Percentiles rank a stretch among this genome's conserved stretches.
phyloP scores from a whole-genome alignment of 2,329 filamentous ascomycete species.

The Penicillium sp. region DNA sequence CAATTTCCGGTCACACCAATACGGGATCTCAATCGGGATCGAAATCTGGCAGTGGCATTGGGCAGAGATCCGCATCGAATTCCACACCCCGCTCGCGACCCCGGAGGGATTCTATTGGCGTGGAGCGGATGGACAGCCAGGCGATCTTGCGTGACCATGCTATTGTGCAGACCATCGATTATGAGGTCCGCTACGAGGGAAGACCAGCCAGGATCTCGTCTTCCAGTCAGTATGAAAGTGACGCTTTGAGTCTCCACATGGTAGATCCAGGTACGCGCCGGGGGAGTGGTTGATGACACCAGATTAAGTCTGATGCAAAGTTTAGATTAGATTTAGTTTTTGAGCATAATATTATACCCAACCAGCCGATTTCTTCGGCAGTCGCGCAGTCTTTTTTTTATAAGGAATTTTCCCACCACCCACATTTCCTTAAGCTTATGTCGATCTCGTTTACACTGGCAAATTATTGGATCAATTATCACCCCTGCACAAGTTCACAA shows the following conservation, averaged over 20 bases:
- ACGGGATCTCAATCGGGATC: not conserved
- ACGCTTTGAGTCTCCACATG: not conserved
- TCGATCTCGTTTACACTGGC: not conserved
- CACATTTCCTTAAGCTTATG: not conserved
- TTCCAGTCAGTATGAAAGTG: not conserved
- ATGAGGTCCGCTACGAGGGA: conserved; percentile 3
- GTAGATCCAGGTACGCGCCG: not conserved
- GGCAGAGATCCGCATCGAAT: not conserved
- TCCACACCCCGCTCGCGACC: not conserved
- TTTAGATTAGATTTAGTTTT: not conserved
- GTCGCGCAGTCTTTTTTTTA: not conserved
- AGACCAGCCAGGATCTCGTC: not conserved
- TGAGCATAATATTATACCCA: not conserved
- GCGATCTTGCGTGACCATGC: not conserved
- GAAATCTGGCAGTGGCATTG: not conserved
- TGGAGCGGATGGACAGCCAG: not conserved
- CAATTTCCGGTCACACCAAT: conserved; percentile 2
- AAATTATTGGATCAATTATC: not conserved
- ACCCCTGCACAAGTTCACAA: not conserved
- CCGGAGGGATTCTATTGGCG: not conserved
- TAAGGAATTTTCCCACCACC: not conserved
- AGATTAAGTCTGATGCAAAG: not conserved
- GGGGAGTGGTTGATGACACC: not conserved
- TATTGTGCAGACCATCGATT: conserved; percentile 1
- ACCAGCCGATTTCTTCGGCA: not conserved